phyloP scores from a whole-genome alignment of 2,329 filamentous ascomycete genomes.

The Colletotrichum filicis region DNA sequence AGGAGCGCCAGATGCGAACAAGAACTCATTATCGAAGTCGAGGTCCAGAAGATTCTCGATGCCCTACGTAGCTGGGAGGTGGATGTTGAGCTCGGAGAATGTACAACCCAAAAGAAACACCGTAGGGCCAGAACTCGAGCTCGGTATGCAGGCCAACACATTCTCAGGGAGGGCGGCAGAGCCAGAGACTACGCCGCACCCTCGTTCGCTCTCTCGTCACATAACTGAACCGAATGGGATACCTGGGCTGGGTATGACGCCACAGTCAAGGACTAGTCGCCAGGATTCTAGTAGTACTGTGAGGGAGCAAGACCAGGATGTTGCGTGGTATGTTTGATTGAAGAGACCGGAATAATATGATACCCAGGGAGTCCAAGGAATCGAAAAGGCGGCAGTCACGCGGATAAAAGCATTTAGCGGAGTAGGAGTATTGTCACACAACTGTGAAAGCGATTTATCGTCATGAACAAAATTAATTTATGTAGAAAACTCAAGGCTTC shows the following conservation, averaged over 20 bases:
- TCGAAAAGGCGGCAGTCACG: neutral
- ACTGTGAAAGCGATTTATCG: neutral
- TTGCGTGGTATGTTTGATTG: conserved; percentile 18
- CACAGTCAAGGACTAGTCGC: neutral
- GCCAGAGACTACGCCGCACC: neutral
- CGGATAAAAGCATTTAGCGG: neutral
- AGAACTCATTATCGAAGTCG: neutral
- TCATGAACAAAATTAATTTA: neutral
- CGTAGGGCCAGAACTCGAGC: neutral
- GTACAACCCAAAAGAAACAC: neutral
- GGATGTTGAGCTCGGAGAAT: neutral
- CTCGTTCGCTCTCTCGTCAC: neutral
- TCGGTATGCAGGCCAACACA: neutral
- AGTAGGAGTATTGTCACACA: neutral
- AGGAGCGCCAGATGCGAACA: neutral
- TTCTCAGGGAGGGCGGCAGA: neutral
- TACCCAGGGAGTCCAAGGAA: conserved; percentile 17
- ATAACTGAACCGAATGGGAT: neutral
- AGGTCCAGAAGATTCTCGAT: neutral
- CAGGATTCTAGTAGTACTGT: neutral
- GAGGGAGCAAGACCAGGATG: neutral
- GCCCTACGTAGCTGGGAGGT: neutral
- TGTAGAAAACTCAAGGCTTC: neutral
- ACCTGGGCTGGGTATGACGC: neutral
- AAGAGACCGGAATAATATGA: conserved; percentile 2